These are phyloP conservation scores for Polyrhizophydium stewartii DNA, from an alignment of 371 early-diverging fungal species.

Conservation along the genomic window DNA sequence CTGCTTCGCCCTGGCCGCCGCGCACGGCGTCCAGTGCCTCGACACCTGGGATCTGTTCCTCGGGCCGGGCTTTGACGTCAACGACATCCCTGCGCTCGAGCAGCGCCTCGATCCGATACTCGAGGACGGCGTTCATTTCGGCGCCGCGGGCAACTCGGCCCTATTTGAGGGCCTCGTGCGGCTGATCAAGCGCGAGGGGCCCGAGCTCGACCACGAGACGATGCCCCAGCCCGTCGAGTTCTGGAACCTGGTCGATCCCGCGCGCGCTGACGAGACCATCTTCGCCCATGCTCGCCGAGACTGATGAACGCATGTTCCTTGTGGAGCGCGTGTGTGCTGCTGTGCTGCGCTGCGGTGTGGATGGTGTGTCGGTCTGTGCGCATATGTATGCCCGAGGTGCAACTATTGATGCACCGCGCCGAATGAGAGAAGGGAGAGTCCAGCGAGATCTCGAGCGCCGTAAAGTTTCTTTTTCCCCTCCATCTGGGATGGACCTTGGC, in stretches of 20 bases:
- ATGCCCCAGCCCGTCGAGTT: conserved; percentile 23
- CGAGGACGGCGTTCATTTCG: conserved; percentile 67
- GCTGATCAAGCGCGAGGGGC: conserved; percentile 29
- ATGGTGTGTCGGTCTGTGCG: too few relatives aligned
- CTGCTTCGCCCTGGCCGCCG: conserved; percentile 45
- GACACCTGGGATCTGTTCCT: conserved; percentile 61
- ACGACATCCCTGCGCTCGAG: background rate
- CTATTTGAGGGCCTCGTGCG: conserved; percentile 36
- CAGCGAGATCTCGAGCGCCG: too few relatives aligned
- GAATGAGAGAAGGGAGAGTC: too few relatives aligned
- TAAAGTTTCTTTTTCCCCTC: too few relatives aligned
- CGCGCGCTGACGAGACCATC: background rate
- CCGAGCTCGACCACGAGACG: conserved; percentile 37
- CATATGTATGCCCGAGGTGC: too few relatives aligned
- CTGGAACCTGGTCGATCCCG: conserved; percentile 25
- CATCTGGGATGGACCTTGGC: too few relatives aligned
- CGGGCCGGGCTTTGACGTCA: conserved; percentile 14
- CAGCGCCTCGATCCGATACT: conserved; percentile 26
- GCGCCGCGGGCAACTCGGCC: conserved; percentile 45
- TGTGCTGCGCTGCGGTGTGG: too few relatives aligned
- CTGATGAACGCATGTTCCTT: background rate
- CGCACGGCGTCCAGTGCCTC: conserved; percentile 38
- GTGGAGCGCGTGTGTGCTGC: background rate
- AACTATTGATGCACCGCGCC: too few relatives aligned
- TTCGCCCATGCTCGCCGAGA: too few relatives aligned